Evolutionary conservation across 192 early-diverging fungal species (phyloP), one percentile per base, ranked within the genome.

Genomic region (Coemansia sp.): DNA sequence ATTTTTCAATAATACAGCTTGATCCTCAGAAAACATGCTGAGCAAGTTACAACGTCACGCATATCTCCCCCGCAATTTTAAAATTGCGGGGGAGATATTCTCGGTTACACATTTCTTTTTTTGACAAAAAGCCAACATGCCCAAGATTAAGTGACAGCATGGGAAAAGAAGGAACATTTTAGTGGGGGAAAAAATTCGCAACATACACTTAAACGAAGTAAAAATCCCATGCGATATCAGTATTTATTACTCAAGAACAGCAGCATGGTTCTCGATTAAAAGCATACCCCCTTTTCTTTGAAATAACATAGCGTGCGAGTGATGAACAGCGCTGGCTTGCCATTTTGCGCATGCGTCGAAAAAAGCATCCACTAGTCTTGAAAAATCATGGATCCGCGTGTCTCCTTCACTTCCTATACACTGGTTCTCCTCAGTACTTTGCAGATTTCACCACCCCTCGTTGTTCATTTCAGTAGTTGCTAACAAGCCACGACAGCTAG

Each of bases 151-250:
- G 32, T 58, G 55, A 3, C 55, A 33, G 55, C 55, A 32, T 58
- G 55, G 16, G 55, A 58, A 53, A 58, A 17, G 8, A 10, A 49
- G 47, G 47, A 49, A 49, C 47, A 9, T 49, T 49, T 47, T 49
- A 19, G 47, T 49, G 47, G 47, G n/a, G 47, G 23, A 37, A 37
- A 49, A 37, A 37, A 6, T 1, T 21, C n/a, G 19, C n/a, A 17
- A 6, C 47, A 9, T 49, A 21, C 19, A 49, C 47, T 1, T 17
- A 21, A 49, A 6, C 4, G 47, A 49, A 17, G 11, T 7, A 50
- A 23, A 16, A 58, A 35, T 58, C 55, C 55, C 55, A 58, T 58
- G 55, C 55, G 55, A 30, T 33, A 58, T 32, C 55, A 58, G 37
- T 58, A 58, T 58, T 32, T 14, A 58, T 58, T 58, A 58, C 14